Evolutionary conservation across 2,329 filamentous ascomycete species (phyloP), one percentile per base, ranked within the genome.

Genomic region (Dothistroma septosporum): DNA sequence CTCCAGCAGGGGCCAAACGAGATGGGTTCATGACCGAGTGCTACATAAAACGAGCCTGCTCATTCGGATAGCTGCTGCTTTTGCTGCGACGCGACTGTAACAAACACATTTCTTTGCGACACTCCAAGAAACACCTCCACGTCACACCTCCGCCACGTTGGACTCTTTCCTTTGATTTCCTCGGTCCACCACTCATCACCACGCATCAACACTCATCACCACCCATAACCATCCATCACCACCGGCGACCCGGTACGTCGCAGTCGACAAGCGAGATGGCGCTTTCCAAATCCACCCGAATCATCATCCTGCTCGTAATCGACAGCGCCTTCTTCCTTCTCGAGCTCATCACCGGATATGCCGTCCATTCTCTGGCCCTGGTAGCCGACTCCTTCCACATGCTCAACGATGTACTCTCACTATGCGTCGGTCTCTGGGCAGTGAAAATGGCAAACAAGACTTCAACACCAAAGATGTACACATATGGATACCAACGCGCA

Each of bases 371-470:
- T 19, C 84, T 99, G 68, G 94, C 94, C 41, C 84, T 99, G 61
- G 92, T 95, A 73, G 94, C 94, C 57, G 94, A 99, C 79, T 92
- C 94, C 62, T 99, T 99, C 76, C 94, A 99, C 78, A 99, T 99
- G 94, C 82, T 99, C 63, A 99, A 99, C 80, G 94, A 99, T 84
- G 94, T 99, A 69, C 88, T 99, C 63, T 97, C 94, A 1, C 81
- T 99, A 14, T 84, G 88, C 59, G 93, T 99, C 64, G 94, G 94
- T 66, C 78, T 97, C 46, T 99, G 94, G 93, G 94, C 94, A 57
- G 94, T 99, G 58, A 90, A 88, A 64, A 90, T 95, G 55, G 91
- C 92, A 28, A 90, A 90, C 74, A 90, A 88, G 0, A 82, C 76
- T 61, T 95, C 92, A 7, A 60, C 63, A 11, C 62, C 66, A 10